These are phyloP conservation scores for Lasiosphaeris hirsuta DNA, from an alignment of 495 filamentous ascomycete genomes.

Conservation along the genomic window DNA sequence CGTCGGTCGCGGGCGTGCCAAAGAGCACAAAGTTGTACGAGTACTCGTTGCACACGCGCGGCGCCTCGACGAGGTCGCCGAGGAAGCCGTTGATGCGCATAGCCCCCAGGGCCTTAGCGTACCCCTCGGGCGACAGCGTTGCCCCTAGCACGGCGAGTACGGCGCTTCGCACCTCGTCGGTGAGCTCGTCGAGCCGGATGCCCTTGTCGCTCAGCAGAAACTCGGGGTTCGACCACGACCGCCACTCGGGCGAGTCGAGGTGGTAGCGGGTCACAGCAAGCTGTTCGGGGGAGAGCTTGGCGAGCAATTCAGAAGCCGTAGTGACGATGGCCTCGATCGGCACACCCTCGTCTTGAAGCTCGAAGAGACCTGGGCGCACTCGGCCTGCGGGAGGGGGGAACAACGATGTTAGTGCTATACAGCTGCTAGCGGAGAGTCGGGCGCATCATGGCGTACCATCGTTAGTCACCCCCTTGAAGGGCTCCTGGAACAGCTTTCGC, in stretches of 20 bases:
- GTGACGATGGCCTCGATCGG: slow-evolving; percentile 54
- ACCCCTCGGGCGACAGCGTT: slow-evolving; percentile 64
- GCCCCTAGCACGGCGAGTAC: slow-evolving; percentile 52
- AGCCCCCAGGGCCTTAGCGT: slow-evolving; percentile 62
- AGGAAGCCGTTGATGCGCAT: slow-evolving; percentile 80
- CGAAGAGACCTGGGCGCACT: slow-evolving; percentile 55
- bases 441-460: slow-evolving; percentile 49
- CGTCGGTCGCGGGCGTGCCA: slow-evolving; percentile 50
- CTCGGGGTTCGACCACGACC: slow-evolving; percentile 74
- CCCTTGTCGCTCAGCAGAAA: slow-evolving; percentile 61
- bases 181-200: slow-evolving; percentile 61
- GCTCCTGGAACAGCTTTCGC: slow-evolving; percentile 61
- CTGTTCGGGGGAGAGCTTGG: slow-evolving; percentile 46
- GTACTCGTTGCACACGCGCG: slow-evolving; percentile 64
- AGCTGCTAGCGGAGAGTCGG: neutral
- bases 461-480: slow-evolving; percentile 66
- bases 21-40: slow-evolving; percentile 70
- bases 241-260: slow-evolving; percentile 68
- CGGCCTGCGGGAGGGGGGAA: slow-evolving; percentile 35
- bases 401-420: neutral
- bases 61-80: slow-evolving; percentile 60
- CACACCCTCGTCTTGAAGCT: slow-evolving; percentile 57
- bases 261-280: slow-evolving; percentile 49
- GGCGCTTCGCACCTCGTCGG: slow-evolving; percentile 37
- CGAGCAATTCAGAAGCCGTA: slow-evolving; percentile 43